Conservation (phyloP, 805 yeast genomes). For the Lipomyces yamanashiensis region DNA sequence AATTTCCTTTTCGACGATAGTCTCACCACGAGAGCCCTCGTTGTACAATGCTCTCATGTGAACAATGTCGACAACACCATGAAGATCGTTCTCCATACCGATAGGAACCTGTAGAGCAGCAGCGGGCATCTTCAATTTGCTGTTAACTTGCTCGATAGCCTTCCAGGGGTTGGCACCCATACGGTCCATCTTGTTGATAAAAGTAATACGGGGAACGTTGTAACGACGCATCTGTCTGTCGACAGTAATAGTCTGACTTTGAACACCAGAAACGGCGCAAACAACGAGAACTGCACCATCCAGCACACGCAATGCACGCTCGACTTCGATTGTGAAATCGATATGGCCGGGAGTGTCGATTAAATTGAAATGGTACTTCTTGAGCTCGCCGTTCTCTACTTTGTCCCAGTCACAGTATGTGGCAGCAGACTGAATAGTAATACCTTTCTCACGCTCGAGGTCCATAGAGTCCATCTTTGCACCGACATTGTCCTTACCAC, state of each 20-base stretch:
- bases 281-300: constrained; percentile 99
- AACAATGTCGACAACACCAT: constrained; percentile 91
- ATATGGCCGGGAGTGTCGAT: constrained; percentile 99
- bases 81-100: constrained; percentile 83
- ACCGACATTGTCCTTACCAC: constrained; percentile 97
- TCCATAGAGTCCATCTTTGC: constrained; percentile 99
- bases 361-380: constrained; percentile 83
- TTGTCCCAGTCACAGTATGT: constrained; percentile 90
- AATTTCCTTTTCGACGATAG: constrained; percentile 59
- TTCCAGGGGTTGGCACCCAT: constrained; percentile 98
- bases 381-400: constrained; percentile 49
- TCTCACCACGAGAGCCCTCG: constrained; percentile 90
- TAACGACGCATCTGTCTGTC: constrained; percentile 99
- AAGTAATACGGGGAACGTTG: constrained; percentile 94
- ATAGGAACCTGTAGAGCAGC: constrained; percentile 98
- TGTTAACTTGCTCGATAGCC: constrained; percentile 88
- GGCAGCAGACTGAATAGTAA: constrained; percentile 98
- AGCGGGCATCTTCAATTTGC: constrained; percentile 87
- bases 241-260: constrained; percentile 97
- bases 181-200: constrained; percentile 97
- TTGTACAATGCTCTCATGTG: constrained; percentile 85
- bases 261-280: constrained; percentile 98
- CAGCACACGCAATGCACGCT: constrained; percentile 94
- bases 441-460: constrained; percentile 96
- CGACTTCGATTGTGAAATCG: constrained; percentile 98